Percentiles rank a stretch among this genome's conserved stretches.
Conservation (phyloP, 805 yeast genomes). For the Pichia phayaonensis region DNA sequence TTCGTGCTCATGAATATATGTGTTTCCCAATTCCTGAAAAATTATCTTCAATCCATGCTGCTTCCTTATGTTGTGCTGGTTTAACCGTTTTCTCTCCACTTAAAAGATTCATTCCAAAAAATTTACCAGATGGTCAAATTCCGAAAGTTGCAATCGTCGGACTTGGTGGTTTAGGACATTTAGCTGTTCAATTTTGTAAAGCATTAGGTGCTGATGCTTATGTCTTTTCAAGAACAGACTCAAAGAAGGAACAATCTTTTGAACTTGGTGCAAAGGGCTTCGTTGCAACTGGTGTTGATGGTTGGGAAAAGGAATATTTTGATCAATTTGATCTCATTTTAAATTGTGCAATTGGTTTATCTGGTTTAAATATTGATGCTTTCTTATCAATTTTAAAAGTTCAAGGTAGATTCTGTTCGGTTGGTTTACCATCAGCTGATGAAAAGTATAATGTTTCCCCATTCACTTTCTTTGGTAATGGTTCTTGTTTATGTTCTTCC, state of each 20-base stretch:
- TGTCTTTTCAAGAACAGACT: conserved; percentile 35
- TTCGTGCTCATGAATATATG: conserved; percentile 39
- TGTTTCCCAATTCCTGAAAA: conserved; percentile 40
- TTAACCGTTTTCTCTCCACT: conserved; percentile 44
- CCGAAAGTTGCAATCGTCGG: conserved; percentile 37
- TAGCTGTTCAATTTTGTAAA: conserved; percentile 37
- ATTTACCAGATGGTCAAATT: conserved; percentile 23
- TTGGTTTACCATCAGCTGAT: conserved; percentile 37
- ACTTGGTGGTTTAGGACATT: conserved; percentile 41
- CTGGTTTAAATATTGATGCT: conserved; percentile 30
- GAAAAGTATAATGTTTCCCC: conserved; percentile 41
- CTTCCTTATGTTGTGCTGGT: conserved; percentile 47
- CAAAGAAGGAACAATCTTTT: conserved; percentile 34
- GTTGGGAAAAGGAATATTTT: conserved; percentile 31
- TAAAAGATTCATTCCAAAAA: conserved; percentile 30
- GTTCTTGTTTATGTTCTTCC: conserved; percentile 38
- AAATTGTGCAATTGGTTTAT: conserved; percentile 35
- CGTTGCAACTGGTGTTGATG: conserved; percentile 38
- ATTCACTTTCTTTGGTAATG: conserved; percentile 41
- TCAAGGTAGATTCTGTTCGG: conserved; percentile 38
- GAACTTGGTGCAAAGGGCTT: conserved; percentile 35
- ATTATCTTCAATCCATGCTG: conserved; percentile 35
- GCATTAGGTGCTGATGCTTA: conserved; percentile 40
- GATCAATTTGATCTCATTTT: conserved; percentile 35
- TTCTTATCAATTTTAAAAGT: conserved; percentile 29